phyloP scores from a whole-genome alignment of 2,329 filamentous ascomycete genomes.

The Ophiocordyceps camponoti-leonardi region DNA sequence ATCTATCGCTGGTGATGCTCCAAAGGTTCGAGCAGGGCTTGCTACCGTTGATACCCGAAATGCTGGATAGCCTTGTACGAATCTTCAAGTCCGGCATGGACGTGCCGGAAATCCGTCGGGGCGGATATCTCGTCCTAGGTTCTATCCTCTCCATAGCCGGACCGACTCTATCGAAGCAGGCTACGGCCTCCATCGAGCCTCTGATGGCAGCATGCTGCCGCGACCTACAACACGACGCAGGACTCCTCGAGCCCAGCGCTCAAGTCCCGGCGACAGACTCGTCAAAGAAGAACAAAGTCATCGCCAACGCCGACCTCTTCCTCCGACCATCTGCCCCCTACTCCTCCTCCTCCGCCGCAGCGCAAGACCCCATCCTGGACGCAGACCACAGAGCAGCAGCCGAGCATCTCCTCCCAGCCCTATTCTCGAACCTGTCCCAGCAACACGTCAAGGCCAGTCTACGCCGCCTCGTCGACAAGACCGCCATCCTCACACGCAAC shows the following conservation, averaged over 20 bases:
- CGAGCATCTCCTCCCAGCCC: conserved; percentile 37
- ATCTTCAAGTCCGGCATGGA: conserved; percentile 45
- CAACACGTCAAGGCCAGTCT: conserved; percentile 51
- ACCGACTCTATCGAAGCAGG: conserved; percentile 46
- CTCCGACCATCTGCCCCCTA: conserved; percentile 17
- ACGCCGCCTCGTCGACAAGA: conserved; percentile 63
- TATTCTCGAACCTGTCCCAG: conserved; percentile 48
- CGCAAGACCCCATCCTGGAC: conserved; percentile 18
- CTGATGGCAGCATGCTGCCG: conserved; percentile 54
- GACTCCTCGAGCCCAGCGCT: conserved; percentile 23
- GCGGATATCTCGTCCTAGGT: conserved; percentile 41
- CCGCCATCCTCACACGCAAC: conserved; percentile 53
- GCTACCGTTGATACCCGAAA: conserved; percentile 41
- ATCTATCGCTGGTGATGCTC: conserved; percentile 39
- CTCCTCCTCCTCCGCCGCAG: conserved; percentile 10
- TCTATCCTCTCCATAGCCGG: conserved; percentile 45
- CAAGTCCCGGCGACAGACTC: conserved; percentile 11
- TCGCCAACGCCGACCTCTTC: conserved; percentile 58
- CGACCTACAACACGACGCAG: conserved; percentile 46
- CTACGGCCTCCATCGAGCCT: conserved; percentile 42
- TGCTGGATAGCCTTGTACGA: conserved; percentile 56
- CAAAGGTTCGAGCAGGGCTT: conserved; percentile 39
- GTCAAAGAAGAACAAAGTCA: conserved; percentile 18
- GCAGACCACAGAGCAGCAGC: conserved; percentile 38
- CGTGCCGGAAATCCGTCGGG: conserved; percentile 35